These are phyloP conservation scores for Nitzschia palea DNA, from an alignment of 108 stramenopile genomes.

Conservation along the genomic window DNA sequence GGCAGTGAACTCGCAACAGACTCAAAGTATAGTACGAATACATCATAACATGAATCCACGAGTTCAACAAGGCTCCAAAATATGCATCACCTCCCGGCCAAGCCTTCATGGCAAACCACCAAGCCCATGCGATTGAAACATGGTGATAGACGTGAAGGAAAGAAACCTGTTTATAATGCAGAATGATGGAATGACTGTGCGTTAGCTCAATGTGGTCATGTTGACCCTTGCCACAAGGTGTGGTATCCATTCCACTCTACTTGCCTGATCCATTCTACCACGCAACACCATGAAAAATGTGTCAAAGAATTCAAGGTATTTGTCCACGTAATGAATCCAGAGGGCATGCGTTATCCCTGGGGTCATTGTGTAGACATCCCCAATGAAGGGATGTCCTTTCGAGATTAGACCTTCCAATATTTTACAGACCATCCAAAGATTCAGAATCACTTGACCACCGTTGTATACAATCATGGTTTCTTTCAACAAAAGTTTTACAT, in stretches of 20 bases:
- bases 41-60: conserved; percentile 98
- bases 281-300: conserved; percentile 97
- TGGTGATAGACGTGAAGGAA: conserved; percentile 99
- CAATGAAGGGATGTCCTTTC: conserved; percentile 80
- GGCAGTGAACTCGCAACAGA: conserved; percentile 64
- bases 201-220: background rate
- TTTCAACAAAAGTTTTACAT: conserved; percentile 75
- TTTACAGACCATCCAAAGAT: conserved; percentile 92
- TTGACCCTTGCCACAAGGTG: too few relatives aligned
- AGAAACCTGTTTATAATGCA: conserved; percentile 71
- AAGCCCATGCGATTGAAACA: conserved; percentile 91
- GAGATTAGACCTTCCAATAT: conserved; percentile 71
- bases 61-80: conserved; percentile 96
- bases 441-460: conserved; percentile 90
- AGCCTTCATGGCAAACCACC: conserved; percentile 86
- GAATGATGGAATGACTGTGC: background rate
- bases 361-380: conserved; percentile 52
- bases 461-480: conserved; percentile 96
- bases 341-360: conserved; percentile 80
- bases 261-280: conserved; percentile 90
- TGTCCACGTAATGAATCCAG: conserved; percentile 97
- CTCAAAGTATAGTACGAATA: conserved; percentile 96
- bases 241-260: conserved; percentile 20
- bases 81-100: conserved; percentile 94
- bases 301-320: conserved; percentile 97